These are phyloP conservation scores for Amphirosellinia nigrospora DNA, from an alignment of 495 filamentous ascomycete species.

Conservation along the genomic window DNA sequence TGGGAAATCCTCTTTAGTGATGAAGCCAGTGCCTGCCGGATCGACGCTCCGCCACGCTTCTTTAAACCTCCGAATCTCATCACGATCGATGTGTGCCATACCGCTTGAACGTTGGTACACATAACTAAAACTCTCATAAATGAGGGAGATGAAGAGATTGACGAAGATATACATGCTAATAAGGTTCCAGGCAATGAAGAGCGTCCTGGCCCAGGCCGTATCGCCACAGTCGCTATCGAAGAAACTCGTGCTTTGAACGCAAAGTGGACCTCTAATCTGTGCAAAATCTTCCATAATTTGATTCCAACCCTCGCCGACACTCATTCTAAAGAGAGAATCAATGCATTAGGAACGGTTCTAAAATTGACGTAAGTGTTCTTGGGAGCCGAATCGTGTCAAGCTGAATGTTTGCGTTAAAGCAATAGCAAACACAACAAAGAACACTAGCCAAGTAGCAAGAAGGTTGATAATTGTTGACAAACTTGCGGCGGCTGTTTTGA, in stretches of 20 bases:
- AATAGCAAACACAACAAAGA: slow-evolving; percentile 96
- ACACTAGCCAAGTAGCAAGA: slow-evolving; percentile 93
- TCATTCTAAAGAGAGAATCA: slow-evolving; percentile 93
- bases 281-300: slow-evolving; percentile 96
- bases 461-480: slow-evolving; percentile 89
- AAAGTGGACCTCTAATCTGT: slow-evolving; percentile 73
- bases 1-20: slow-evolving; percentile 90
- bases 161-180: slow-evolving; percentile 99
- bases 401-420: slow-evolving; percentile 97
- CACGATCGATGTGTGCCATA: slow-evolving; percentile 80
- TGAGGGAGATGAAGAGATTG: slow-evolving; percentile 96
- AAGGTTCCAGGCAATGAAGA: slow-evolving; percentile 98
- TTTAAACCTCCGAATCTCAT: slow-evolving; percentile 96
- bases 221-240: slow-evolving; percentile 94
- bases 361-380: slow-evolving; percentile 89
- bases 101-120: slow-evolving; percentile 95
- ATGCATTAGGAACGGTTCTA: slow-evolving; percentile 86
- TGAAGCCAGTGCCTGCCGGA: slow-evolving; percentile 87
- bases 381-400: slow-evolving; percentile 80
- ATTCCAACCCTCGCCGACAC: slow-evolving; percentile 96
- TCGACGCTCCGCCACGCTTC: slow-evolving; percentile 97
- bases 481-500: slow-evolving; percentile 98
- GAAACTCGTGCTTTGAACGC: slow-evolving; percentile 69
- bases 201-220: slow-evolving; percentile 77
- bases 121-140: slow-evolving; percentile 99